Evolutionary conservation across 140 eudicot genomes (phyloP).

Genomic region (Cichorium intybus): DNA sequence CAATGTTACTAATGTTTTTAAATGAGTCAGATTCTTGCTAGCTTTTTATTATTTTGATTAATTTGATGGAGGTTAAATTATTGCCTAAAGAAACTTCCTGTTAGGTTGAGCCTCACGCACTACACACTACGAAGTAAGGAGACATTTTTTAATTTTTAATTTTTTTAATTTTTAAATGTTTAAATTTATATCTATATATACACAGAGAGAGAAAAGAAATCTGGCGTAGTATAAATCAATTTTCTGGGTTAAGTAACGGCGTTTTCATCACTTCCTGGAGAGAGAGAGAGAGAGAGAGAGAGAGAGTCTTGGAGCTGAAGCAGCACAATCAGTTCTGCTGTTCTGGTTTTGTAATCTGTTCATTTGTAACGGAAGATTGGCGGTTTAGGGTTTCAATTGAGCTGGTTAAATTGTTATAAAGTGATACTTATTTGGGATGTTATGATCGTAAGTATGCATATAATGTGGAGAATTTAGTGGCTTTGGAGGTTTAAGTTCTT

Average conservation of each 20-base stretch:
- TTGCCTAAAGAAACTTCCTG: neutral
- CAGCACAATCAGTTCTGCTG: neutral
- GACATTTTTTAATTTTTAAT: too few relatives aligned
- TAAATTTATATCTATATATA: neutral
- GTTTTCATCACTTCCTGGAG: constrained; percentile 32
- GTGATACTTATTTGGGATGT: neutral
- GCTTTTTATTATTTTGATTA: too few relatives aligned
- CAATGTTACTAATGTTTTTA: too few relatives aligned
- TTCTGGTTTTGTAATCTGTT: constrained; percentile 29
- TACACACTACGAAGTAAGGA: constrained; percentile 35
- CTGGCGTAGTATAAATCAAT: constrained; percentile 41
- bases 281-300: constrained; percentile 22
- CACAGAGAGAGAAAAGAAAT: constrained; percentile 29
- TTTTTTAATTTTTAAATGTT: neutral
- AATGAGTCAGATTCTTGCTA: too few relatives aligned
- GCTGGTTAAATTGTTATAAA: constrained; percentile 4
- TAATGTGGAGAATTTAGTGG: constrained; percentile 15
- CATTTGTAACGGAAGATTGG: constrained; percentile 8
- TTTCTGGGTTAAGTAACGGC: constrained; percentile 45
- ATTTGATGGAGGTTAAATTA: too few relatives aligned
- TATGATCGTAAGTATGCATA: constrained; percentile 12
- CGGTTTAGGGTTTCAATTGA: constrained; percentile 25
- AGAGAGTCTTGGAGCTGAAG: constrained; percentile 18
- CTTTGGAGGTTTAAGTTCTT: constrained; percentile 21
- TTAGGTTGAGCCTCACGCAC: too few relatives aligned